phyloP scores from a whole-genome alignment of 2,329 filamentous ascomycete species.

The Fusarium annulatum region DNA sequence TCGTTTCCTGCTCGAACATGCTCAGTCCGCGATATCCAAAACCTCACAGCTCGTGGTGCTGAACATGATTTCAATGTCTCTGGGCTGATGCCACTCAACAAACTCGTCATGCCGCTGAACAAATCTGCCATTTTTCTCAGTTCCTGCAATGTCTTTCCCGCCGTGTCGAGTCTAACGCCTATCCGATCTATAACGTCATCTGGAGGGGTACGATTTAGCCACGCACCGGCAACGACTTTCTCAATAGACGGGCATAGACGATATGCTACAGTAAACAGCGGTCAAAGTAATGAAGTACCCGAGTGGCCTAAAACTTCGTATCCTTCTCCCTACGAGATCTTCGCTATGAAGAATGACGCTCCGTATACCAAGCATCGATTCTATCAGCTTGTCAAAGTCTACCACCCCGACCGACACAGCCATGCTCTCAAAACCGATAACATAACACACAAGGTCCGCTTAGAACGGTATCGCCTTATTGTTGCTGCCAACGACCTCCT shows the following conservation, averaged over 20 bases:
- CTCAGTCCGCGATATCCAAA: constrained; percentile 34
- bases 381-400: constrained; percentile 93
- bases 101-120: constrained; percentile 38
- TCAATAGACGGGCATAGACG: constrained; percentile 17
- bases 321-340: constrained; percentile 92
- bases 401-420: constrained; percentile 82
- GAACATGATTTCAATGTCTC: constrained; percentile 35
- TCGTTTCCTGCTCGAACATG: constrained; percentile 41
- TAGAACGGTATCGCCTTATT: constrained; percentile 92
- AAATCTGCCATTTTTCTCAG: constrained; percentile 33
- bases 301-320: constrained; percentile 60
- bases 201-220: constrained; percentile 21
- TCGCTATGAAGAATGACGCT: constrained; percentile 67
- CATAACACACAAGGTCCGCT: constrained; percentile 67
- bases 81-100: constrained; percentile 12
- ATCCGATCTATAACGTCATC: constrained; percentile 42
- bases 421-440: constrained; percentile 43
- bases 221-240: neutral
- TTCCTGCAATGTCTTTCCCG: constrained; percentile 37
- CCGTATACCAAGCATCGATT: constrained; percentile 86
- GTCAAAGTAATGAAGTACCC: constrained; percentile 27
- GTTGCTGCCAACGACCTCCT: constrained; percentile 90
- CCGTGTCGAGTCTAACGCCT: constrained; percentile 17
- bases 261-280: constrained; percentile 40
- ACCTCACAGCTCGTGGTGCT: constrained; percentile 6